Evolutionary conservation across 352 stramenopile species (phyloP), one percentile per base, ranked within the genome.

Genomic region (Pythium rishiriense): DNA sequence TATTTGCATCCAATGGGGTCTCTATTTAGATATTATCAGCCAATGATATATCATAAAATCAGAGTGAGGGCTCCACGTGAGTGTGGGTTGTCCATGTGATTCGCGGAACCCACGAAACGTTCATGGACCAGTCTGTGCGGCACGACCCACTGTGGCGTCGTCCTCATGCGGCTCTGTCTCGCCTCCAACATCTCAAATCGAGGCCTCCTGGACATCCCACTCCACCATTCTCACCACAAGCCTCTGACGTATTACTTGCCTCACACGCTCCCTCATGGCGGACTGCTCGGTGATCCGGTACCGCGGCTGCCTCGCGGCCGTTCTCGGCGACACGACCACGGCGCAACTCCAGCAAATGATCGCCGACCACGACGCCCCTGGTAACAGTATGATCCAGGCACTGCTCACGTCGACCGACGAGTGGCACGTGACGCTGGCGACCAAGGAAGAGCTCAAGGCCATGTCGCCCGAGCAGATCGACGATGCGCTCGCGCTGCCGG

Each of bases 351-450:
- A 66, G 42, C 31, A 45, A 25, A 47, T 72, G 25, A 63, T 72
- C 52, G 29, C 45, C 33, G 12, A 49, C 49, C 19, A 46, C 33
- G 33, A 43, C 6, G 17, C n/a, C 15, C 17, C 25, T 29, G 21
- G 66, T 35, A 37, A 63, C 46, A 42, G n/a, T 1, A 3, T 31
- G n/a, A 47, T 72, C 41, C 29, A 57, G 17, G 28, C 17, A 15
- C 17, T 54, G 4, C 24, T 48, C 11, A 51, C 58, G 11, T 15
- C 21, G 6, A 21, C 14, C 42, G 42, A 21, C 39, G 69, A 78
- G 37, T 90, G 78, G 81, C 81, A 88, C 68, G 52, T 90, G 26
- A 87, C 78, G 24, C 64, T 90, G 0, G 71, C 70, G 22, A 87
- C 78, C n/a, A 90, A 90, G 43, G 68, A 76, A 1, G 81, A 90